Evolutionary conservation across 1,284 basidiomycete species (phyloP), one percentile per base, ranked within the genome.

Genomic region (Ustilago bromivora): DNA sequence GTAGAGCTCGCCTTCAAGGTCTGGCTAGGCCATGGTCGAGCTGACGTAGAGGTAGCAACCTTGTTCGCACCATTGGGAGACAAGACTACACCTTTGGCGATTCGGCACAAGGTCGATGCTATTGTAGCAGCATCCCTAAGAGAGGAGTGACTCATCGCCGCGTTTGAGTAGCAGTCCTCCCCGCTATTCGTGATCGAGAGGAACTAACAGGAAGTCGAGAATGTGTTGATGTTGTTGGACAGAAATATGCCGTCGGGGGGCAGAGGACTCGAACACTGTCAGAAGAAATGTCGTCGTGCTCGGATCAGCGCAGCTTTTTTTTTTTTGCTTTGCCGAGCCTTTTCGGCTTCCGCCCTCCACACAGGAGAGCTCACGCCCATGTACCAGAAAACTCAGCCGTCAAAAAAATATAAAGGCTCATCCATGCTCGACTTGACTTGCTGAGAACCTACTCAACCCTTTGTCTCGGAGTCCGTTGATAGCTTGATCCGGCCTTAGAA

Each of bases 101-200:
- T 71, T 35, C 66, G 57, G 47, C 63, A 73, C 17, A 78, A 32
- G 34, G 73, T 71, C 17, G 73, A 79, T 56, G 74, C 77, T 55
- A 76, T 71, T 19, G 67, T 71, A 11, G 73, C 74, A 36, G 71
- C 73, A 64, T 79, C 77, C 41, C 54, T 55, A 35, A 79, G 66
- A 47, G 74, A 68, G 31, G 71, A 62, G n/a, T 61, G 55, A 43
- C 66, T 74, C 76, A 78, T 78, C 19, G 31, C 40, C 23, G 36
- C 17, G 54, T 28, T 19, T 36, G 31, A 47, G 52, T 51, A 17
- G 49, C 49, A n/a, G 49, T 15, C 49, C 49, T n/a, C 49, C 31
- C 49, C 23, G 49, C 23, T 46, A 19, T 8, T 19, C 6, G n/a
- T 19, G 19, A 46, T 15, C n/a, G n/a, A 7, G 19, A 51, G 5